A percentile compares a stretch with the other conserved stretches of the same genome.
phyloP scores from a whole-genome alignment of 2,329 filamentous ascomycete genomes.

The Aspergillus pseudotamarii region DNA sequence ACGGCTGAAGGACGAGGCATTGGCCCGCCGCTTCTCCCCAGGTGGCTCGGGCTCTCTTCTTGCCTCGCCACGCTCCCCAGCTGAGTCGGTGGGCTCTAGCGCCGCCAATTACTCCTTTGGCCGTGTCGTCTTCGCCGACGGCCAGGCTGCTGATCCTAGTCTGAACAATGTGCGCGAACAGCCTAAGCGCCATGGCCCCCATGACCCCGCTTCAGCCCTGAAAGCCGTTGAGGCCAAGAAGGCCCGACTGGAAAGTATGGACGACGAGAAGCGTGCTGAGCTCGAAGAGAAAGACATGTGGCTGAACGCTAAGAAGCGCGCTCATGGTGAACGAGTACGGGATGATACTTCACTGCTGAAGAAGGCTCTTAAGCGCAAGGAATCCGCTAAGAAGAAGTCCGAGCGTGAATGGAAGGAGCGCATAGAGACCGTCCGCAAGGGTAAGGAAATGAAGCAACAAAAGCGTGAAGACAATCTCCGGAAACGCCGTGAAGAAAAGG shows the following conservation, averaged over 20 bases:
- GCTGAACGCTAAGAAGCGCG: constrained; percentile 86
- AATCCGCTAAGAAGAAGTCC: constrained; percentile 86
- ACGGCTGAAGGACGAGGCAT: constrained; percentile 58
- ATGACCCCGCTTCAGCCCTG: constrained; percentile 84
- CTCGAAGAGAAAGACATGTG: constrained; percentile 93
- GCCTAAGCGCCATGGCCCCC: constrained; percentile 77
- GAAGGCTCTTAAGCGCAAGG: constrained; percentile 93
- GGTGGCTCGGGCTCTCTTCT: constrained; percentile 63
- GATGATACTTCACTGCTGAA: constrained; percentile 87
- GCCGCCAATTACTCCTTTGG: constrained; percentile 81
- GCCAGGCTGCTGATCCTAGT: constrained; percentile 74
- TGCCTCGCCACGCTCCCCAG: constrained; percentile 56
- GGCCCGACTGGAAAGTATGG: constrained; percentile 73
- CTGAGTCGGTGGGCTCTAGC: constrained; percentile 43
- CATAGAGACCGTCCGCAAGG: constrained; percentile 70
- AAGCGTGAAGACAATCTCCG: constrained; percentile 80
- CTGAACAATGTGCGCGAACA: constrained; percentile 64
- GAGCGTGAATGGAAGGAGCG: constrained; percentile 84
- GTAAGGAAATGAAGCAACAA: constrained; percentile 76
- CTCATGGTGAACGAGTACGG: constrained; percentile 84
- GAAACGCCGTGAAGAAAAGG: constrained; percentile 75
- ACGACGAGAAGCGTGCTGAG: constrained; percentile 78
- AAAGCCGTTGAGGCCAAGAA: constrained; percentile 84
- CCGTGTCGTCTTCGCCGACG: constrained; percentile 86
- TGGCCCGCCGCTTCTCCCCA: constrained; percentile 57